Conservation (phyloP, 2,329 filamentous ascomycete species). For the Diaporthe longicolla region DNA sequence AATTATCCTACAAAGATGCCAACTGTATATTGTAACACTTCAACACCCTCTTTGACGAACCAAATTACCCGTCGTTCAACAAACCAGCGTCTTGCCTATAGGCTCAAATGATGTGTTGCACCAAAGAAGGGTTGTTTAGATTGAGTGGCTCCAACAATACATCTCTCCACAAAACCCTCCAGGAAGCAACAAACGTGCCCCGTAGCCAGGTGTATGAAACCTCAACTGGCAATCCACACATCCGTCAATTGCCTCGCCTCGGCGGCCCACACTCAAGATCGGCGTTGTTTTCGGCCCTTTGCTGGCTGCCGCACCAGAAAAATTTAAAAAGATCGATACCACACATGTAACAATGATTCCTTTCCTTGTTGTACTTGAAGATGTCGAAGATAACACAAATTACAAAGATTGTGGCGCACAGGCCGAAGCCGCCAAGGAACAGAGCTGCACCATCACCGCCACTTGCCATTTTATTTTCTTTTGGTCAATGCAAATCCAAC, state of each 20-base stretch:
- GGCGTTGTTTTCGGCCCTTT: neutral
- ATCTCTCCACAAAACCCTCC: accelerated
- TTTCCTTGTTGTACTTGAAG: neutral
- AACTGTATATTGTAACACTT: neutral
- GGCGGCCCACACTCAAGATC: neutral
- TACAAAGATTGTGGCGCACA: constrained; percentile 12
- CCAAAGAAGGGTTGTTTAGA: neutral
- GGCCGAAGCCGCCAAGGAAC: constrained; percentile 33
- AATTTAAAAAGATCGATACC: constrained; percentile 30
- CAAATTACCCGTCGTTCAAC: neutral
- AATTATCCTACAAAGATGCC: neutral
- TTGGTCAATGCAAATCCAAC: too few species aligned
- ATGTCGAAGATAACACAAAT: constrained; percentile 24
- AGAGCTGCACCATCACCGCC: constrained; percentile 30
- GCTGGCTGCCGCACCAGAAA: constrained; percentile 28
- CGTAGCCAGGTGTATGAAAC: too few species aligned
- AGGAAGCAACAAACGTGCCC: neutral
- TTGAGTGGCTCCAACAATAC: neutral
- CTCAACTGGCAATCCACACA: neutral
- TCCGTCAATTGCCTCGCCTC: neutral
- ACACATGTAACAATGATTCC: constrained; percentile 31
- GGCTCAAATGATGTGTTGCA: neutral
- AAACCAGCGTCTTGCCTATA: neutral
- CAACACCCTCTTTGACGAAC: too few species aligned
- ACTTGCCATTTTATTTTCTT: neutral